Evolutionary conservation across 495 filamentous ascomycete genomes (phyloP).

Genomic region (Geoglossum glabrum): DNA sequence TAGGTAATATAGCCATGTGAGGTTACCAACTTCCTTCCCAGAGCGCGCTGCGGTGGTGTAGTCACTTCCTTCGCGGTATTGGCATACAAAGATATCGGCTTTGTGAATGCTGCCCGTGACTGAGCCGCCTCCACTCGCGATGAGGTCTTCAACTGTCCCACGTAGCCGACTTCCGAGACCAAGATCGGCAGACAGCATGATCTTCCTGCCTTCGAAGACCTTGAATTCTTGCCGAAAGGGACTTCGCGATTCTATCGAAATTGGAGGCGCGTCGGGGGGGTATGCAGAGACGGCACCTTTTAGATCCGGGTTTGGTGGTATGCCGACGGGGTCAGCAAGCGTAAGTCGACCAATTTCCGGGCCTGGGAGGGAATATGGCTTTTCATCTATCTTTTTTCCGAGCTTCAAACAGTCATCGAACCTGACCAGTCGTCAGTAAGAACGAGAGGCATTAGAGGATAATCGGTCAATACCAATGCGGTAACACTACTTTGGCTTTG

Average conservation of each 20-base stretch:
- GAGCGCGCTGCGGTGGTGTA: slow-evolving; percentile 56
- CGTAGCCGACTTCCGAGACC: slow-evolving; percentile 41
- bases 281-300: slow-evolving; percentile 51
- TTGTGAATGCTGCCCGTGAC: slow-evolving; percentile 44
- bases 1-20: slow-evolving; percentile 82
- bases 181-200: slow-evolving; percentile 48
- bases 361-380: slow-evolving; percentile 71
- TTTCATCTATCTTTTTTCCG: slow-evolving; percentile 67
- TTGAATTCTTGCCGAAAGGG: slow-evolving; percentile 19
- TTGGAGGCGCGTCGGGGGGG: slow-evolving; percentile 30
- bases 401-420: slow-evolving; percentile 94
- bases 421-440: slow-evolving; percentile 27
- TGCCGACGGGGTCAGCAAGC: slow-evolving; percentile 32
- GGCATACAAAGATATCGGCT: slow-evolving; percentile 68
- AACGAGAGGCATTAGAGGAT: not conserved
- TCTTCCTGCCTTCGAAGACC: slow-evolving; percentile 33
- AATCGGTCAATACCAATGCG: slow-evolving; percentile 51
- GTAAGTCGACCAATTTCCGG: slow-evolving; percentile 49
- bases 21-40: slow-evolving; percentile 69
- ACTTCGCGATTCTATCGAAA: slow-evolving; percentile 19
- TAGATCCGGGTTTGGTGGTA: slow-evolving; percentile 37
- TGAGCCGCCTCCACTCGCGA: slow-evolving; percentile 45
- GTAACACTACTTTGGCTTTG: slow-evolving; percentile 67
- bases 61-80: slow-evolving; percentile 61
- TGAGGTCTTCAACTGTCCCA: slow-evolving; percentile 45